Conservation (phyloP, 2,329 filamentous ascomycete species). For the Pyrenochaeta sp. region DNA sequence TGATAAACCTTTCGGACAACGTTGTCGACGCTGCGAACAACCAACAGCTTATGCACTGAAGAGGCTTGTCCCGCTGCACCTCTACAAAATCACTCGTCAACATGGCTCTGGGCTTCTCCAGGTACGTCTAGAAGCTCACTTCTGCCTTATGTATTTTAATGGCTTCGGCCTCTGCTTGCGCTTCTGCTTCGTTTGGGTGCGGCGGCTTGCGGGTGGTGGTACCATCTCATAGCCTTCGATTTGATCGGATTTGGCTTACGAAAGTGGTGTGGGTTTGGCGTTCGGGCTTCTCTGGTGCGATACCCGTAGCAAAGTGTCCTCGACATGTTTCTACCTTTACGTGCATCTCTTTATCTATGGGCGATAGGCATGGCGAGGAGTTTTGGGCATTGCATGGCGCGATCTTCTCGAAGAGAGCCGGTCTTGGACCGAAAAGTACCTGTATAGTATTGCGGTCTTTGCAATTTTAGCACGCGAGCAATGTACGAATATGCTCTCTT, state of each 20-base stretch:
- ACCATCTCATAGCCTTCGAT: slow-evolving; percentile 28
- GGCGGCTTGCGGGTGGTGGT: slow-evolving; percentile 24
- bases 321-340: slow-evolving; percentile 24
- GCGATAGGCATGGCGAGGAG: slow-evolving; percentile 37
- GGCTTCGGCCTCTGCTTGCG: slow-evolving; percentile 31
- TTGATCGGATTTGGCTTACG: slow-evolving; percentile 24
- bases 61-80: neutral
- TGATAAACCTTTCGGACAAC: slow-evolving; percentile 95
- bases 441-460: slow-evolving; percentile 36
- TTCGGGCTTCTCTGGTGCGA: slow-evolving; percentile 37
- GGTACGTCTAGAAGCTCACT: slow-evolving; percentile 8
- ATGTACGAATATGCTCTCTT: slow-evolving; percentile 10
- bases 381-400: slow-evolving; percentile 41
- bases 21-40: slow-evolving; percentile 64
- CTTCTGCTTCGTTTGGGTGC: slow-evolving; percentile 32
- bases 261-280: slow-evolving; percentile 34
- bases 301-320: slow-evolving; percentile 37
- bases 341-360: slow-evolving; percentile 33
- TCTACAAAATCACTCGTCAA: slow-evolving; percentile 4
- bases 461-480: slow-evolving; percentile 10
- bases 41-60: slow-evolving; percentile 48
- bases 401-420: slow-evolving; percentile 21
- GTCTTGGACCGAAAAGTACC: slow-evolving; percentile 26
- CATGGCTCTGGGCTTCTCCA: slow-evolving; percentile 10
- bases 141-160: slow-evolving; percentile 31